phyloP scores from a whole-genome alignment of 805 yeast genomes.

The Hanseniaspora guilliermondii region DNA sequence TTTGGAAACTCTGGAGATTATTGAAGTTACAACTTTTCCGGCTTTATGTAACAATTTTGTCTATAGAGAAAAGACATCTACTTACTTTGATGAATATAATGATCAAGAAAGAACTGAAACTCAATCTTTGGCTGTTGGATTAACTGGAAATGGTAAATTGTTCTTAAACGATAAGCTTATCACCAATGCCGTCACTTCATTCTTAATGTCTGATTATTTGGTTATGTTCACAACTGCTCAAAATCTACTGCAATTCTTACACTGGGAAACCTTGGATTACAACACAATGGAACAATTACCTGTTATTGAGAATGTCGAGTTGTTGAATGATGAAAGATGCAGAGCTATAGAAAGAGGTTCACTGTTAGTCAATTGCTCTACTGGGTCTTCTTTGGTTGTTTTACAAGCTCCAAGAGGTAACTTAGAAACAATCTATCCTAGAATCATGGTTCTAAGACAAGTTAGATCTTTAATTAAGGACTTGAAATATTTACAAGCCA shows the following conservation, averaged over 20 bases:
- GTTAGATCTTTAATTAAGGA: slow-evolving; percentile 58
- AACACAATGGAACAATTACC: slow-evolving; percentile 27
- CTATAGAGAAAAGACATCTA: slow-evolving; percentile 26
- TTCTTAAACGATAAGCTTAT: slow-evolving; percentile 49
- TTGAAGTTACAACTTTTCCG: slow-evolving; percentile 44
- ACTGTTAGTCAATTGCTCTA: slow-evolving; percentile 64
- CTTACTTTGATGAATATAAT: slow-evolving; percentile 11
- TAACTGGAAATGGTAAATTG: slow-evolving; percentile 63
- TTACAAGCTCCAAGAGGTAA: slow-evolving; percentile 95
- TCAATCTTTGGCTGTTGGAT: slow-evolving; percentile 47
- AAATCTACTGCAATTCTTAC: slow-evolving; percentile 69
- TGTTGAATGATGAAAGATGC: slow-evolving; percentile 59
- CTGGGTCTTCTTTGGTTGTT: slow-evolving; percentile 68
- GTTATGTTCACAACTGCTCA: slow-evolving; percentile 80
- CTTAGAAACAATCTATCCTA: slow-evolving; percentile 82
- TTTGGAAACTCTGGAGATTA: slow-evolving; percentile 20
- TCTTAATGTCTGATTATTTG: slow-evolving; percentile 58
- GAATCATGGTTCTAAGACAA: slow-evolving; percentile 78
- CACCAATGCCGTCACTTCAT: slow-evolving; percentile 68
- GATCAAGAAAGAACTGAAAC: slow-evolving; percentile 24
- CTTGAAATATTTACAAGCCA: slow-evolving; percentile 57
- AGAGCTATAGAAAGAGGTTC: slow-evolving; percentile 90
- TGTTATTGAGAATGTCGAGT: slow-evolving; percentile 25
- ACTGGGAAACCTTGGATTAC: slow-evolving; percentile 37
- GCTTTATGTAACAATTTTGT: slow-evolving; percentile 54